Evolutionary conservation across 352 stramenopile genomes (phyloP).

Genomic region (Pythium catenulatum): DNA sequence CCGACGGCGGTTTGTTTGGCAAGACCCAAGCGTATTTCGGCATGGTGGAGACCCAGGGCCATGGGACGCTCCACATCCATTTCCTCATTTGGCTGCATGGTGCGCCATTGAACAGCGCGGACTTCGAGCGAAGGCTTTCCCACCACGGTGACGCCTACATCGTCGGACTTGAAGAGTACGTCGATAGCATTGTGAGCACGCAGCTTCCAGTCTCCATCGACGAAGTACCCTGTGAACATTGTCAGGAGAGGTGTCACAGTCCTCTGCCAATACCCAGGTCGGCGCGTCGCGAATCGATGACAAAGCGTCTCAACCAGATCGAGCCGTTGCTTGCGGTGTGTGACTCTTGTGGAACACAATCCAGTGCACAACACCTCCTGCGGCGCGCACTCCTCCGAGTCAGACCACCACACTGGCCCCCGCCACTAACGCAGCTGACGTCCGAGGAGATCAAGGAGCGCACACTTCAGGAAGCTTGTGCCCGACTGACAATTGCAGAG

Average conservation of each 20-base stretch:
- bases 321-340: neutral
- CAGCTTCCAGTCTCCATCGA: no score
- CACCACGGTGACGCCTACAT: no score
- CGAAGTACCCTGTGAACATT: no score
- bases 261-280: no score
- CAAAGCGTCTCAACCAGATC: no score
- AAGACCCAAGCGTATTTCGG: constrained; percentile 28
- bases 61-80: constrained; percentile 35
- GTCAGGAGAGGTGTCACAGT: no score
- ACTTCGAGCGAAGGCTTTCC: neutral
- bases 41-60: constrained; percentile 40
- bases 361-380: constrained; percentile 27
- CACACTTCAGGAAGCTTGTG: neutral
- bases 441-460: neutral
- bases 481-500: no score
- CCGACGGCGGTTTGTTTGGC: constrained; percentile 24
- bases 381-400: neutral
- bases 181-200: no score
- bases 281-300: no score
- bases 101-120: neutral
- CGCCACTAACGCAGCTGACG: neutral
- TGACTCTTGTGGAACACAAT: neutral
- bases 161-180: no score
- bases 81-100: constrained; percentile 28
- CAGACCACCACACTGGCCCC: constrained; percentile 38